Evolutionary conservation across 2,329 filamentous ascomycete genomes (phyloP), one percentile per base, ranked within the genome.

Genomic region (Cercospora berteroae): DNA sequence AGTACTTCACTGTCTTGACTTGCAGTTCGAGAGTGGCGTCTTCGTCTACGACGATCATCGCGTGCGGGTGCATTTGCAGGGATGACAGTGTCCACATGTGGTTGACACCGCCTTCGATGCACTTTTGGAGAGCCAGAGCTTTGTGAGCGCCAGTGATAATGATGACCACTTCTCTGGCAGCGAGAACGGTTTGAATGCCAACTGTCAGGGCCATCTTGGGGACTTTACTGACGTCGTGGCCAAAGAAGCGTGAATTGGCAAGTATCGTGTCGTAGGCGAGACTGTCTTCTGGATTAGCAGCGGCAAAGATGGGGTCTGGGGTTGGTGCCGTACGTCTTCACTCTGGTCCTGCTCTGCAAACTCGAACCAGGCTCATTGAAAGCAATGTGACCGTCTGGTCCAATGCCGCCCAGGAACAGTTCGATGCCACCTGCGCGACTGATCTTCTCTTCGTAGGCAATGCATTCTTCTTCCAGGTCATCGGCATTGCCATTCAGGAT

Each of bases 71-170:
- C 70, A 94, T 82, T 78, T 96, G 92, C 50, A 96, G 83, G 64
- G 88, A 88, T 8, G 91, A 94, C 6, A 95, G 84, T 0, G 92
- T 94, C 92, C 92, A 96, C 90, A 94, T 94, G 81, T 95, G 92
- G 78, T 93, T 94, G 69, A 96, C 87, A 31, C 90, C 90, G 65
- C 90, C 89, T 79, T 96, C 92, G 70, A 96, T 87, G 73, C 90
- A 93, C 74, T 88, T 90, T 78, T 94, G 90, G 70, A 96, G 81
- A 29, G 92, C 92, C 36, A 91, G 82, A 0, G 92, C 88, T 80
- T 96, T 96, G 83, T 92, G 90, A 52, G 90, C 88, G 23, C 92
- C 92, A 1, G 91, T 87, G 70, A 93, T 92, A 73, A 96, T 92
- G 73, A 93, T 89, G 29, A 95, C 88, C 9, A 96, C 90, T 79